These are phyloP conservation scores for Glutinoglossum americanum DNA, from an alignment of 495 filamentous ascomycete genomes.

Conservation along the genomic window DNA sequence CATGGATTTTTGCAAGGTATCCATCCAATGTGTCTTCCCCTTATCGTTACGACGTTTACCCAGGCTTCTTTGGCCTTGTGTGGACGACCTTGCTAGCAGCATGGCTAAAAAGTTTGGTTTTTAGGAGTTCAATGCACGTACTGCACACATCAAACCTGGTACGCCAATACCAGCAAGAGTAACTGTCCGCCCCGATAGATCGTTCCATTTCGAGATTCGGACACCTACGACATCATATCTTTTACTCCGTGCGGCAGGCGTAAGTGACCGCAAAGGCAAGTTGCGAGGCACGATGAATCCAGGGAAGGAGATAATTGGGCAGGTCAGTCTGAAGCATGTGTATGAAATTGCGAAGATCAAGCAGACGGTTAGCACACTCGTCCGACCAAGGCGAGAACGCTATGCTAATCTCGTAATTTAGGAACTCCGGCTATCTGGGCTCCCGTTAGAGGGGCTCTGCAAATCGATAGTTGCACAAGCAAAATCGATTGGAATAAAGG, in stretches of 20 bases:
- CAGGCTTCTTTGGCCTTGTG: neutral
- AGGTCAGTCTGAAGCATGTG: constrained; percentile 80
- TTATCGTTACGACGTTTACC: too few species aligned
- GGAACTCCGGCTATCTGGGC: constrained; percentile 60
- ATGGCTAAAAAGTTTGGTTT: neutral
- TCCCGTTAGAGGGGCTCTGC: constrained; percentile 62
- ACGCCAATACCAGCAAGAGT: constrained; percentile 78
- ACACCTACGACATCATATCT: constrained; percentile 83
- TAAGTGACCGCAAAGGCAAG: constrained; percentile 53
- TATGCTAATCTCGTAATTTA: constrained; percentile 7
- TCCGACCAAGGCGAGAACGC: neutral
- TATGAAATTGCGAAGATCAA: constrained; percentile 98
- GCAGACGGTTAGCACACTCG: constrained; percentile 18
- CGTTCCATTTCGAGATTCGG: constrained; percentile 81
- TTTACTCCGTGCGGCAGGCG: constrained; percentile 61
- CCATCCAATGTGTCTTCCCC: constrained; percentile 5
- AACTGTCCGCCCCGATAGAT: constrained; percentile 79
- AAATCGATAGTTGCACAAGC: constrained; percentile 73
- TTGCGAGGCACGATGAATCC: constrained; percentile 57
- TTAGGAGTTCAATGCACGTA: constrained; percentile 96
- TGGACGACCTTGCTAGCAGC: neutral
- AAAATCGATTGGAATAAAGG: constrained; percentile 66
- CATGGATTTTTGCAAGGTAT: constrained; percentile 99
- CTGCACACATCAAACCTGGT: constrained; percentile 59
- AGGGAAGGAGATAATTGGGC: constrained; percentile 59